Base-by-base conservation (phyloP, 2,329 filamentous ascomycete genomes). In the Diplodia intermedia region DNA sequence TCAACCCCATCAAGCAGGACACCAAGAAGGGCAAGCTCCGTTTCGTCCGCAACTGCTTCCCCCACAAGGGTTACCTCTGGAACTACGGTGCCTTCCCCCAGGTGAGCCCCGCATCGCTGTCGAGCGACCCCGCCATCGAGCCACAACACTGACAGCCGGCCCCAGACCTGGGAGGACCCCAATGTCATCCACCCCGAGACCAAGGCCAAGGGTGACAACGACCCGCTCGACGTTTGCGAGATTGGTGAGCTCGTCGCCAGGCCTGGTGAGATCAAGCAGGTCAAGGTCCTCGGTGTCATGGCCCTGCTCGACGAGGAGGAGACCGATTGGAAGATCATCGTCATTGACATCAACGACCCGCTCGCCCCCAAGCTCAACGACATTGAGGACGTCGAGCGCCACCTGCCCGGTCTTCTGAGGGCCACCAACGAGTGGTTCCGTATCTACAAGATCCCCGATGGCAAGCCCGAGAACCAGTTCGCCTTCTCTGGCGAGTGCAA, bases 381-480 rank as follows among this genome's bases (percentile, higher is more conserved):
- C 82, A 90, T 98, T 72, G 95, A 98, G 88, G 95, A 99, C 80
- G 95, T 99, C 75, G 95, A 99, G 89, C 91, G 94, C 79, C 95
- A 98, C 86, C 90, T 99, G 69, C 95, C 95, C 70, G 95, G 95
- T 76, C 92, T 99, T 69, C 88, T 99, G 81, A 91, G 95, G 75
- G 95, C 95, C 79, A 98, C 94, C 80, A 99, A 99, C 80, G 95
- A 99, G 87, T 99, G 95, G 95, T 99, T 99, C 93, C 93, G 95
- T 83, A 99, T 99, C 89, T 99, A 99, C 91, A 99, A 99, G 89
- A 99, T 99, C 84, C 95, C 95, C 80, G 95, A 99, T 80, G 95
- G 95, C 87, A 99, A 99, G 93, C 94, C 94, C 77, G 95, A 99
- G 91, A 99, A 99, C 90, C 95, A 98, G 86, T 99, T 99, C 80